Evolutionary conservation across 2,329 filamentous ascomycete genomes (phyloP), one percentile per base, ranked within the genome.

Genomic region (Alternaria longipes): DNA sequence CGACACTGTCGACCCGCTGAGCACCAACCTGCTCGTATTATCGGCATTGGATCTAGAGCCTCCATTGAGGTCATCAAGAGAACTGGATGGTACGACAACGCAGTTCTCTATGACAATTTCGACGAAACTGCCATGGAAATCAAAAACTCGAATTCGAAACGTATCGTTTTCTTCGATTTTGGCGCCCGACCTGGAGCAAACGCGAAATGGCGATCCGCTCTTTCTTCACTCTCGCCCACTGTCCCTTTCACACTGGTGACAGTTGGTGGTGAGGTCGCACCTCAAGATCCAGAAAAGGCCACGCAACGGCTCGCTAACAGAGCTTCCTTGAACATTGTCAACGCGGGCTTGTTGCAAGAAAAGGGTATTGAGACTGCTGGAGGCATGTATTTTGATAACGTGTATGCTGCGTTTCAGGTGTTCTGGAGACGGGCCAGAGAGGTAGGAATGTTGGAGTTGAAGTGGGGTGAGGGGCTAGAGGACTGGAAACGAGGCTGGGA

Each of bases 401-500:
- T 66, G 26, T 57, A 62, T 50, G 16, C 46, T 7, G 8, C 30
- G 3, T 50, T 50, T 11, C 20, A 50, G 14, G 50, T 9, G 24
- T 52, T 52, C 50, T 52, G 50, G 36, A 40, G 12, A 20, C 50
- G 8, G 24, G 22, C 36, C 7, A 20, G 16, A 7, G 16, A 62
- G 46, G 7, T 71, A 56, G 40, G 64, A 62, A 62, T 60, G 28
- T 70, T 72, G 28, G 68, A 71, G 54, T 44, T 20, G 8, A 56
- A 52, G 47, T 74, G 72, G 70, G 62, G 52, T 4, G 55, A 71
- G 22, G 70, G 70, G 8, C 41, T 74, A 56, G 56, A 68, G 22
- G 70, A 22, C 1, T 74, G 65, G 70, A 59, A 54, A 36, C 54
- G 65, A 38, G 71, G 59, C 5, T 74, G 72, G 72, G 71, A 73